Base-by-base conservation (phyloP, 2,329 filamentous ascomycete genomes). In the Ceratocystis colombiana region DNA sequence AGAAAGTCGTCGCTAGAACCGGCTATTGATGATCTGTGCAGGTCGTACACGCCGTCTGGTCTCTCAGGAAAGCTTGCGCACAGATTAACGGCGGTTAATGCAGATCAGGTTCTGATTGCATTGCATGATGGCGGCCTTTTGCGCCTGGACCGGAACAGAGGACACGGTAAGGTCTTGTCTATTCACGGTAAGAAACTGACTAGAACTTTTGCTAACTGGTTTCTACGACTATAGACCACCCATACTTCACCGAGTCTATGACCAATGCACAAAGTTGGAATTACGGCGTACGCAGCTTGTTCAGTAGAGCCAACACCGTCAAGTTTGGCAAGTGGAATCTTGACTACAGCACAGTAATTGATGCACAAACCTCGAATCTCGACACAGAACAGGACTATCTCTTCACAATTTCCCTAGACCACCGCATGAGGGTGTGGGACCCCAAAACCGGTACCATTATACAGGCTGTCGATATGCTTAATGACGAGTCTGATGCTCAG, bases 341-440 rank as follows among this genome's bases (percentile, higher is more conserved):
- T 75, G 87, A 91, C 69, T 77, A 84, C 68, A 85, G 83, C 67
- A 82, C 88, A 2, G 85, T 87, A 2, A 85, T 85, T 0, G 86
- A 88, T 3, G 81, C 84, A 69, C 75, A 84, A 73, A 74, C 82
- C 64, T 79, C 81, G 10, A 75, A 77, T 33, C 75, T 84, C 68
- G 82, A 80, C 2, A 73, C 81, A 22, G 76, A 81, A 7, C 75
- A 78, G 62, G 76, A 76, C 5, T 75, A 79, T 1, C 86, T 84
- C 70, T 78, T 83, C 1, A 92, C 92, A 0, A 84, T 96, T 62
- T 94, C 89, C 69, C 79, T 99, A 68, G 92, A 99, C 71, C 92
- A 99, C 73, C 87, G 86, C 10, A 78, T 99, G 73, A 87, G 91
- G 72, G 86, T 94, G 48, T 97, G 94, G 93, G 94, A 96, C 72